phyloP scores from a whole-genome alignment of 2,329 filamentous ascomycete genomes.

The Thelonectria blattea region DNA sequence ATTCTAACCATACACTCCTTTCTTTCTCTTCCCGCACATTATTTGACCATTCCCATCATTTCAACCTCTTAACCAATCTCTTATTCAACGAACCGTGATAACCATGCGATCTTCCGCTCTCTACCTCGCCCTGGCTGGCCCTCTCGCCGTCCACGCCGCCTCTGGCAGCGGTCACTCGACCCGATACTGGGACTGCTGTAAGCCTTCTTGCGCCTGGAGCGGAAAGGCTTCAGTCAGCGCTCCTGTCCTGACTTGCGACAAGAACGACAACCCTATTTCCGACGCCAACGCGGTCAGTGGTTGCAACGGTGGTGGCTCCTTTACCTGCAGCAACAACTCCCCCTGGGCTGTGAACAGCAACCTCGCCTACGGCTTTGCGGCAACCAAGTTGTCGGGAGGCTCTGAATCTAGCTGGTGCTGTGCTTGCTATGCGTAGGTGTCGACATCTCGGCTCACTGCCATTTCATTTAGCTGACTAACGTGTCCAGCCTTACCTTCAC shows the following conservation, averaged over 20 bases:
- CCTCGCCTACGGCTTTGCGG: constrained; percentile 69
- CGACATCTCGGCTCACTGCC: background rate
- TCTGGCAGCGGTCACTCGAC: constrained; percentile 39
- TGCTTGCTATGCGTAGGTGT: constrained; percentile 61
- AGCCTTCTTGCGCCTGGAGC: constrained; percentile 69
- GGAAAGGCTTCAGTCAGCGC: constrained; percentile 59
- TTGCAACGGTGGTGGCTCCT: constrained; percentile 65
- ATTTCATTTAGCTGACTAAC: constrained; percentile 9
- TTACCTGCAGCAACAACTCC: constrained; percentile 66
- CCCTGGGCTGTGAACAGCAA: constrained; percentile 66
- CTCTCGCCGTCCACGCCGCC: constrained; percentile 35
- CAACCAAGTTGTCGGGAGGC: constrained; percentile 60
- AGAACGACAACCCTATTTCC: constrained; percentile 59
- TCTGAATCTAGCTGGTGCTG: constrained; percentile 70
- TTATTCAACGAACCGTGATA: constrained; percentile 8
- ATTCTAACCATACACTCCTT: background rate
- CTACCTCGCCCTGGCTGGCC: constrained; percentile 30
- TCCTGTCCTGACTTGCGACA: constrained; percentile 61
- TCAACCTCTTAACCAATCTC: constrained; percentile 20
- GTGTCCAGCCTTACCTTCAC: constrained; percentile 54
- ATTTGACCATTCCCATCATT: constrained; percentile 26
- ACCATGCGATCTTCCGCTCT: constrained; percentile 36
- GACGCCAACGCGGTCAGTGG: constrained; percentile 56
- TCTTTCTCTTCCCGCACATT: constrained; percentile 8
- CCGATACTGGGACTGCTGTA: constrained; percentile 72